Conservation (phyloP, 139 green algal species). For the Chlorella sp. region DNA sequence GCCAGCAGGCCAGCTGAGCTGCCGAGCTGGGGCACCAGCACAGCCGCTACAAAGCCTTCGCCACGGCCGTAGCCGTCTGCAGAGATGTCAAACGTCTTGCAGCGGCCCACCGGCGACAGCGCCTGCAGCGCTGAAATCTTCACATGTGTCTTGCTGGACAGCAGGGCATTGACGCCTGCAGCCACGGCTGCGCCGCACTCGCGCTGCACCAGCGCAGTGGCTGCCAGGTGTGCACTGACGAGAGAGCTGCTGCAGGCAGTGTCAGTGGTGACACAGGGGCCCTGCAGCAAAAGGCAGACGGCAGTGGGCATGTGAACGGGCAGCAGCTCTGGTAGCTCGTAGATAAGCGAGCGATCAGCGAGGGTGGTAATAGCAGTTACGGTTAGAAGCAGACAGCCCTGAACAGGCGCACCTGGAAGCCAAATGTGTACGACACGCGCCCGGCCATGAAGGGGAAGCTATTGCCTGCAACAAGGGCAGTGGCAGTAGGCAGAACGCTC, state of each 20-base stretch:
- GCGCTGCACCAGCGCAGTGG: conserved; percentile 14
- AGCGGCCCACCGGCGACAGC: conserved; percentile 60
- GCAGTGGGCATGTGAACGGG: background rate
- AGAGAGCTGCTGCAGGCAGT: conserved; percentile 69
- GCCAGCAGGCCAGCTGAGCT: background rate
- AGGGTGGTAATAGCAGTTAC: background rate
- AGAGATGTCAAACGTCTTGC: conserved; percentile 66
- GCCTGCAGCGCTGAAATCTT: conserved; percentile 34
- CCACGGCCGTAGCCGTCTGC: conserved; percentile 75
- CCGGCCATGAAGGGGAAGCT: conserved; percentile 53
- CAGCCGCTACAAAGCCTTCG: conserved; percentile 26
- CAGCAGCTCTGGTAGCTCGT: too few relatives aligned
- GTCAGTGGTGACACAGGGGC: conserved; percentile 60
- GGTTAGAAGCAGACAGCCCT: background rate
- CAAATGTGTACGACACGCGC: conserved; percentile 69
- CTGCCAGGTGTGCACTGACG: conserved; percentile 55
- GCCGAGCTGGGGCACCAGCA: background rate
- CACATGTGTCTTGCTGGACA: conserved; percentile 41
- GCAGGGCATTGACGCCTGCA: conserved; percentile 52
- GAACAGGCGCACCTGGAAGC: conserved; percentile 38
- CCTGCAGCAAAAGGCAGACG: conserved; percentile 19
- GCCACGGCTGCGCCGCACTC: conserved; percentile 23
- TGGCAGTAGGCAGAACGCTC: too few relatives aligned
- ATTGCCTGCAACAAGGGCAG: conserved; percentile 5
- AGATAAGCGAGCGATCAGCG: background rate